Evolutionary conservation across 177 flowering plant species (phyloP), one percentile per base, ranked within the genome.

Genomic region (Vitis hybrid): DNA sequence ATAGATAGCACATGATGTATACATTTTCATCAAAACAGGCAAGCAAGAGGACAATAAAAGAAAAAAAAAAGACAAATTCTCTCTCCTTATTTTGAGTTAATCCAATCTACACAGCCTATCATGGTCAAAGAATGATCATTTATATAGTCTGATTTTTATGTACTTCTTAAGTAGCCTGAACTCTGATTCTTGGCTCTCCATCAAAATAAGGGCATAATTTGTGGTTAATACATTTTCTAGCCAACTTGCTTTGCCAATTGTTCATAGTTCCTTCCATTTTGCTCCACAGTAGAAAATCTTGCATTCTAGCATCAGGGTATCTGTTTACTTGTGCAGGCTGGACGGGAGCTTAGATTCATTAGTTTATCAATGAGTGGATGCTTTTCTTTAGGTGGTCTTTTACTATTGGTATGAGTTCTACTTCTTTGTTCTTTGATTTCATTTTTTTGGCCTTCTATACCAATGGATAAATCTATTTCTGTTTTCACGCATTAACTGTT

Each of bases 311-410:
- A 26, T 67, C 39, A n/a, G 3, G 26, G 10, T 10, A 9, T 19
- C 2, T 67, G 45, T 71, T 63, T 61, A 2, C 60, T 66, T 70
- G 22, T 80, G 74, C 85, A 94, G 98, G 98, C 99, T 68, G 97
- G 94, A 65, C 80, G 94, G 64, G 98, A 95, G 74, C 90, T 95
- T 45, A 88, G 75, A 72, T 93, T 89, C 69, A 70, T 93, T 7
- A 93, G 98, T 76, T 56, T 84, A 39, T 87, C 97, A 52, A 91
- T 91, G 97, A 85, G 69, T 31, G 86, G 83, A 60, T 89, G 97
- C 80, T 85, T 91, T 77, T 52, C 77, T 51, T 52, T 85, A 58
- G 90, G 92, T 26, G 78, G 84, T 18, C 80, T 92, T 73, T 71
- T 85, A 10, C 74, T 89, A 22, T 3, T 83, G 91, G 97, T 93